phyloP scores from a whole-genome alignment of 2,329 filamentous ascomycete species.

The Beauveria scarabaeidicola region DNA sequence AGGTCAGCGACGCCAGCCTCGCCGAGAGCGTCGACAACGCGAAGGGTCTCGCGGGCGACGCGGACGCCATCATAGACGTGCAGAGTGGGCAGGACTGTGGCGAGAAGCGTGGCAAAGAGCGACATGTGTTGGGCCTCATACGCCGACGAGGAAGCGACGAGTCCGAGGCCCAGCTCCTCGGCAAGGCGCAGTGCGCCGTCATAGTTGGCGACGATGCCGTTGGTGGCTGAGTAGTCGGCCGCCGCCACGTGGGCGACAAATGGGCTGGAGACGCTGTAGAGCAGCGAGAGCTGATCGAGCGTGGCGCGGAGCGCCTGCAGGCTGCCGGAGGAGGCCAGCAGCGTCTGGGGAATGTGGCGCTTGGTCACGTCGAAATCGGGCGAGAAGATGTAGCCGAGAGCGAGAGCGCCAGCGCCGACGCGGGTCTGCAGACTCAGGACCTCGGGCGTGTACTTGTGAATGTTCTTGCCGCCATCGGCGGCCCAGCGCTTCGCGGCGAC shows the following conservation, averaged over 20 bases:
- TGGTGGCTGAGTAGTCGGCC: slow-evolving; percentile 64
- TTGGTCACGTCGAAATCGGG: slow-evolving; percentile 91
- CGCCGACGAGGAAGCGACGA: slow-evolving; percentile 76
- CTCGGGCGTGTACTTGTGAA: slow-evolving; percentile 69
- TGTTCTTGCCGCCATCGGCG: slow-evolving; percentile 61
- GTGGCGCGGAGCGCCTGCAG: slow-evolving; percentile 72
- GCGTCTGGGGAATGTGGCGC: slow-evolving; percentile 82
- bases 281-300: slow-evolving; percentile 81
- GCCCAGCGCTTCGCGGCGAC: slow-evolving; percentile 74
- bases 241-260: slow-evolving; percentile 90
- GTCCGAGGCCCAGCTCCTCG: slow-evolving; percentile 81
- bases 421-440: slow-evolving; percentile 79
- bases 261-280: slow-evolving; percentile 87
- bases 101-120: slow-evolving; percentile 74
- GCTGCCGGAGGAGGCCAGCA: slow-evolving; percentile 78
- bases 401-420: slow-evolving; percentile 80
- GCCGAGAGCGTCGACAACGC: slow-evolving; percentile 74
- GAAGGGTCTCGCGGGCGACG: slow-evolving; percentile 71
- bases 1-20: slow-evolving; percentile 59
- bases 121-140: slow-evolving; percentile 96
- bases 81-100: slow-evolving; percentile 69
- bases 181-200: slow-evolving; percentile 68
- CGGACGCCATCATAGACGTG: slow-evolving; percentile 85
- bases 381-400: slow-evolving; percentile 95
- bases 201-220: slow-evolving; percentile 81